These are phyloP conservation scores for Apiospora marii DNA, from an alignment of 2,329 filamentous ascomycete genomes.

Conservation along the genomic window DNA sequence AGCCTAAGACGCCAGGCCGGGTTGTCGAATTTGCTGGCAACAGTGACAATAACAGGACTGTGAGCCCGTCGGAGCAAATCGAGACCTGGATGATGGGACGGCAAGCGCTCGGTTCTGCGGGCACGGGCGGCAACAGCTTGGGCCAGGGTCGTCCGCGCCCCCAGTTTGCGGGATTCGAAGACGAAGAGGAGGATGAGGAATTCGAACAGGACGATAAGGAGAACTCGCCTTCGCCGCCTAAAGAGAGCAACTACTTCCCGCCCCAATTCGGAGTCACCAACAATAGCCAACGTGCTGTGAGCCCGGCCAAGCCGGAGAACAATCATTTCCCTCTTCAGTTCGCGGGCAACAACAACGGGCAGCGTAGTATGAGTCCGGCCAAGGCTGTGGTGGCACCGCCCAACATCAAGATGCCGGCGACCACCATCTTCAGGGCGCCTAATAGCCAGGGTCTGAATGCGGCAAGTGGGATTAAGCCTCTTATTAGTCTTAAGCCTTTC, in stretches of 20 bases:
- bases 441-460: background rate
- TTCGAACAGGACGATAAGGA: conserved; percentile 28
- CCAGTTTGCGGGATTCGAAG: background rate
- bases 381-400: background rate
- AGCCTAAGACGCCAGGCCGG: conserved; percentile 64
- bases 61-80: conserved; percentile 55
- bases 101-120: conserved; percentile 18
- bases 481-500: background rate
- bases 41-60: conserved; percentile 43
- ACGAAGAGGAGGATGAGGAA: conserved; percentile 12
- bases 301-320: conserved; percentile 2
- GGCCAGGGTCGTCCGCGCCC: conserved; percentile 21
- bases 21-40: conserved; percentile 66
- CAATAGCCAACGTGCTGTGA: background rate
- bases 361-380: background rate
- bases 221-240: conserved; percentile 33
- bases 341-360: conserved; percentile 8
- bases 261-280: conserved; percentile 15
- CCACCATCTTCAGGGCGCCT: background rate
- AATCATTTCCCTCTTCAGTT: conserved; percentile 7
- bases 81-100: conserved; percentile 37
- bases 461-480: background rate
- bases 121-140: conserved; percentile 26
- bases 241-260: conserved; percentile 20
- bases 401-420: background rate